phyloP scores from a whole-genome alignment of 1,284 basidiomycete genomes.

The Fomitiporia mediterranea region DNA sequence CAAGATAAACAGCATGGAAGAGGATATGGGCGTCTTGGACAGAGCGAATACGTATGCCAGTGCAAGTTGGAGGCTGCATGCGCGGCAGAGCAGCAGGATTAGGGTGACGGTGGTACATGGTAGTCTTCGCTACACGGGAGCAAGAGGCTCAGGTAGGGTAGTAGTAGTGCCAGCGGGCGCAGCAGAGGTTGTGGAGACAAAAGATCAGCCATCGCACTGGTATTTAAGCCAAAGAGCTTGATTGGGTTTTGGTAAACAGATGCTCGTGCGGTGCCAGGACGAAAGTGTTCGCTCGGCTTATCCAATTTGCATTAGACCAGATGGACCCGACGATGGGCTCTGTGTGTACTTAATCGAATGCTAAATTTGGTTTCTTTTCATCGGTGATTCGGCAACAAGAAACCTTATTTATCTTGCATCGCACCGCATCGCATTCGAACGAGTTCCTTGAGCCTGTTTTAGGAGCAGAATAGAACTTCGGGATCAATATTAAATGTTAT shows the following conservation, averaged over 20 bases:
- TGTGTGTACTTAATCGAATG: conserved; percentile 4
- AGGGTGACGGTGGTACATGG: conserved; percentile 18
- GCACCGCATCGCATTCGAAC: too few relatives aligned
- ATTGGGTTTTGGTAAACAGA: conserved; percentile 17
- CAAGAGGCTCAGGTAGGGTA: too few relatives aligned
- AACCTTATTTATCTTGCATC: conserved; percentile 14
- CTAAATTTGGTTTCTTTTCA: conserved; percentile 6
- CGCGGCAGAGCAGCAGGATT: conserved; percentile 13
- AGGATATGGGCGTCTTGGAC: conserved; percentile 40
- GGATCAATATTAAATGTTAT: too few relatives aligned
- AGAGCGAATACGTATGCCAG: conserved; percentile 35
- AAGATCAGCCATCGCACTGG: conserved; percentile 4
- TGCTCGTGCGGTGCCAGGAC: background rate
- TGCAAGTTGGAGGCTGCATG: conserved; percentile 43
- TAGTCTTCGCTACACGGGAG: too few relatives aligned
- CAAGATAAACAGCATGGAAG: conserved; percentile 38
- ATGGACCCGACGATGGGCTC: background rate
- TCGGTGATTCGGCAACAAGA: conserved; percentile 10
- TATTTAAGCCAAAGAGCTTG: conserved; percentile 21
- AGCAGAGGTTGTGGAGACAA: conserved; percentile 1
- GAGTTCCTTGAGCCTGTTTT: conserved; percentile 1
- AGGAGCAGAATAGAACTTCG: conserved; percentile 15
- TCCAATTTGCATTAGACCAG: conserved; percentile 7
- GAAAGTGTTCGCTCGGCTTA: conserved; percentile 11
- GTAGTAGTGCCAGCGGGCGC: background rate